Evolutionary conservation across 169 alveolate species (phyloP).

Genomic region (Theileria sp.): DNA sequence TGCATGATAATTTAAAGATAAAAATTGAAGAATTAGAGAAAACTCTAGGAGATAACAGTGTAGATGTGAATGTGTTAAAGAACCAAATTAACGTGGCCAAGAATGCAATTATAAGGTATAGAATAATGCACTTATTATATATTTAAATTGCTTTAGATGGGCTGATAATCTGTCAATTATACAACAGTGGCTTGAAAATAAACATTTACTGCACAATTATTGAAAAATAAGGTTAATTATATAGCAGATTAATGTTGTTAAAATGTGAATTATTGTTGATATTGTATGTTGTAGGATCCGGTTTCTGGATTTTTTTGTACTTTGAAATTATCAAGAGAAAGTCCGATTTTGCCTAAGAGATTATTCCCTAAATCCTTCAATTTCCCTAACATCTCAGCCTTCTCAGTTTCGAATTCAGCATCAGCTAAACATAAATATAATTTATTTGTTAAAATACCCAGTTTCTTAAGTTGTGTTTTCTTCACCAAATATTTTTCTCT

Average conservation of each 20-base stretch:
- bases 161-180: constrained; percentile 17
- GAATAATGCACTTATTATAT: not conserved
- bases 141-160: constrained; percentile 4
- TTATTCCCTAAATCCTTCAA: constrained; percentile 90
- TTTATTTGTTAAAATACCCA: constrained; percentile 49
- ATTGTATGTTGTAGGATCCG: constrained; percentile 90
- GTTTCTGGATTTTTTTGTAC: constrained; percentile 88
- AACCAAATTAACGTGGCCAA: not conserved
- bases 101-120: not conserved
- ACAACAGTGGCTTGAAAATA: constrained; percentile 17
- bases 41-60: not conserved
- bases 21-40: not conserved
- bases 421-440: constrained; percentile 65
- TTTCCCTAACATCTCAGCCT: constrained; percentile 91
- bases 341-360: constrained; percentile 91
- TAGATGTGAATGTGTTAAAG: not conserved
- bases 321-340: constrained; percentile 90
- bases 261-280: constrained; percentile 72
- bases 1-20: not conserved
- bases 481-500: constrained; percentile 29
- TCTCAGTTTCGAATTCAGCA: constrained; percentile 84
- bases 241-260: not conserved
- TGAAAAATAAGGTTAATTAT: not conserved
- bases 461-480: constrained; percentile 25
- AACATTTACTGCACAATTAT: constrained; percentile 7